phyloP scores from a whole-genome alignment of 352 stramenopile species.

The Phytophthora tentaculata region DNA sequence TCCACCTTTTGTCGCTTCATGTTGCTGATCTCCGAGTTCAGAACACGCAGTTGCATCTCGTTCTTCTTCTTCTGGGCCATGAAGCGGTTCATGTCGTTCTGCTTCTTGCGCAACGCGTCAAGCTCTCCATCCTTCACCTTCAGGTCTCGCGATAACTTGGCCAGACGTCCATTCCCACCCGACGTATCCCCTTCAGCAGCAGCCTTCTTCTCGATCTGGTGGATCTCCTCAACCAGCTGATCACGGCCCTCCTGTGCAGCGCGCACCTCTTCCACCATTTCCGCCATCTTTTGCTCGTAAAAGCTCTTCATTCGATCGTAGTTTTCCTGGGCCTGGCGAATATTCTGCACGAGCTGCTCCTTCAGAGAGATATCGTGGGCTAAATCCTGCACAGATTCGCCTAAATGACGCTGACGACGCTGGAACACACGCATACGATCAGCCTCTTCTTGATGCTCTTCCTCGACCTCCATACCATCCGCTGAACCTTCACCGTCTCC shows the following conservation, averaged over 20 bases:
- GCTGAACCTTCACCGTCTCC: conserved; percentile 43
- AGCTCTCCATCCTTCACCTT: conserved; percentile 84
- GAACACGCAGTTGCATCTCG: conserved; percentile 81
- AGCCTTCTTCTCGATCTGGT: conserved; percentile 73
- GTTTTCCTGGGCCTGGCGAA: conserved; percentile 80
- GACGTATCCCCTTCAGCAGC: conserved; percentile 57
- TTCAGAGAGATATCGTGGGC: conserved; percentile 88
- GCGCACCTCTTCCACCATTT: conserved; percentile 83
- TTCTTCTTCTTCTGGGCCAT: conserved; percentile 89
- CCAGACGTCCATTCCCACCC: conserved; percentile 56
- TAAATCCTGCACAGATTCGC: conserved; percentile 81
- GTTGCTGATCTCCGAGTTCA: conserved; percentile 82
- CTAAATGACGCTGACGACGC: conserved; percentile 76
- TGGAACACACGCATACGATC: conserved; percentile 87
- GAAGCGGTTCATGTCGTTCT: conserved; percentile 84
- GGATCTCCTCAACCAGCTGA: conserved; percentile 78
- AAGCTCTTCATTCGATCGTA: conserved; percentile 86
- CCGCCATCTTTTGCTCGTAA: conserved; percentile 84
- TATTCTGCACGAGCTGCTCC: conserved; percentile 83
- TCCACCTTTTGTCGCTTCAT: conserved; percentile 93
- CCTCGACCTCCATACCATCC: conserved; percentile 45
- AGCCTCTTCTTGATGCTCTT: conserved; percentile 68
- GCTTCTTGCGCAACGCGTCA: conserved; percentile 75
- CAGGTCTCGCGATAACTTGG: conserved; percentile 77
- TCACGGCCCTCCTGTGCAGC: conserved; percentile 70